Base-by-base conservation (phyloP, 768 basidiomycete species). In the Grammothele lineata region DNA sequence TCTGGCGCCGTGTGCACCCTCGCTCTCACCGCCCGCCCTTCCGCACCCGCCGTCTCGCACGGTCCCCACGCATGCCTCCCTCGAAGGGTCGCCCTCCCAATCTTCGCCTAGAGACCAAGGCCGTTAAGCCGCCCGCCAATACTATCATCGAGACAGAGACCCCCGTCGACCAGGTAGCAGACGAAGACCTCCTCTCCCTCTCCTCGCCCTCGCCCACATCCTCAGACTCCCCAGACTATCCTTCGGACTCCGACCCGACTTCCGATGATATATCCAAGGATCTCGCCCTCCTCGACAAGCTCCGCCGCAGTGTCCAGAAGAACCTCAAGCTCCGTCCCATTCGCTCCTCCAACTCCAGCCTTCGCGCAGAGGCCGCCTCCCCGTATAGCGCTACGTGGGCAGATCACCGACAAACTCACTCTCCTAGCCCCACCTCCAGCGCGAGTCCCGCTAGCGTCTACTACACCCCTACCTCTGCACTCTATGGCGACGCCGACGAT, bases 251-350 rank as follows among this genome's bases (percentile, higher is more conserved):
- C 23, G 66, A 66, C 39, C 37, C 47, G 9, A 62, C 62, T 44
- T 50, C 58, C 4, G 86, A 83, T 55, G 85, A 88, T 53, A 68
- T 91, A 45, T 74, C 78, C 14, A 77, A 78, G 52, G 85, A 85
- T 50, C 71, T 91, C 32, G 80, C 74, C 11, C 76, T 74, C 44
- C 77, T 92, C 32, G 83, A 86, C 47, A 68, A 76, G 55, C 73
- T 92, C 7, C 77, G 89, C 26, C 74, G 76, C 54, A 86, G 71
- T 56, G 85, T 92, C 2, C 79, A 83, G 66, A 75, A 80, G 65
- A 92, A 92, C 56, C 75, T 92, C 30, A 81, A 80, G 48, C 73
- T 92, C 27, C 77, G 89, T 18, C 89, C 90, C 23, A 84, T 92
- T 47, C 77, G 80, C 40, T 83, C 83, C 19, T 69, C 55, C 18